Conservation (phyloP, 139 green algal species). For the Chlamydomonas schloesseri region DNA sequence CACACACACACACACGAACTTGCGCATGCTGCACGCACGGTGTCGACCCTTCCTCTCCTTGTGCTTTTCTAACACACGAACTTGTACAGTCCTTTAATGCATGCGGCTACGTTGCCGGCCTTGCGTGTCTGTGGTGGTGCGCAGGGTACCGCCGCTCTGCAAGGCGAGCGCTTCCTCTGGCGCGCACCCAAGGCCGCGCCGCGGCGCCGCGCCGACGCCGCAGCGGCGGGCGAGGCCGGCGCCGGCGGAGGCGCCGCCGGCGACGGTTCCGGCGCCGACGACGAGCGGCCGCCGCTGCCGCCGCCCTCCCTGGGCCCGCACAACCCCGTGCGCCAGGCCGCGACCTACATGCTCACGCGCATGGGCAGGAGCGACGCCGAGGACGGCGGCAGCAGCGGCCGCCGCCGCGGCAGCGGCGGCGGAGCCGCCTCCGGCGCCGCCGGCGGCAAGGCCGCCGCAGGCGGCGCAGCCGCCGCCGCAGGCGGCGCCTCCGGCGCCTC, state of each 20-base stretch:
- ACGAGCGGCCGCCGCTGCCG: not conserved
- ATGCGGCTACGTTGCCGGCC: no score
- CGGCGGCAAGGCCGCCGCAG: not conserved
- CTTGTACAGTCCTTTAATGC: no score
- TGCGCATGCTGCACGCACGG: no score
- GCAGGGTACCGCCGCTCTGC: constrained; percentile 11
- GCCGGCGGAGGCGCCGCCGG: not conserved
- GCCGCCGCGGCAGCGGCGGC: not conserved
- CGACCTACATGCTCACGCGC: not conserved
- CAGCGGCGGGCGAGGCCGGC: not conserved
- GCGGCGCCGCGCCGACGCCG: not conserved
- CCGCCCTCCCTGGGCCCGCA: not conserved
- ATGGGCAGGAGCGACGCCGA: not conserved
- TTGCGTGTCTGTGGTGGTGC: no score
- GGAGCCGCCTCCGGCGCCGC: not conserved
- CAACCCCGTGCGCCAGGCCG: constrained; percentile 7
- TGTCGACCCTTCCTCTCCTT: no score
- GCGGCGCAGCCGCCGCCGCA: not conserved
- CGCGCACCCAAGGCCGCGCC: not conserved
- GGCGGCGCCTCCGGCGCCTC: not conserved
- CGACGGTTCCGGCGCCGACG: not conserved
- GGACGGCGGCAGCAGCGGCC: not conserved
- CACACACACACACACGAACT: no score
- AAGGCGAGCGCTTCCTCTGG: constrained; percentile 50
- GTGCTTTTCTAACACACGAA: no score